These are phyloP conservation scores for Excoecaria cochinchinensis DNA, from an alignment of 345 rosid species.

Conservation along the genomic window DNA sequence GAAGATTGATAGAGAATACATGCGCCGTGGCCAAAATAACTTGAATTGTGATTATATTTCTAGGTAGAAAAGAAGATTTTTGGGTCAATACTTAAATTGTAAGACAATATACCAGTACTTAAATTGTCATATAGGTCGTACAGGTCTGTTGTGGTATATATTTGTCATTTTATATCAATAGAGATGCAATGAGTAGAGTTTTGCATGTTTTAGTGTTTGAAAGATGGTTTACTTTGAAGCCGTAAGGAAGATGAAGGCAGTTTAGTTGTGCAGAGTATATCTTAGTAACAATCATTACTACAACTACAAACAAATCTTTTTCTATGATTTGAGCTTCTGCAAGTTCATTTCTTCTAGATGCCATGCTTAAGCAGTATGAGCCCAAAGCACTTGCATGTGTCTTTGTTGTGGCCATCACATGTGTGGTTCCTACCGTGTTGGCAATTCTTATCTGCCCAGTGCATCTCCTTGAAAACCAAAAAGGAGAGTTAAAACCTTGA, in stretches of 20 bases:
- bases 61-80: background rate
- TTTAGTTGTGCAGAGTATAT: background rate
- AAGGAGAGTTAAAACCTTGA: too few relatives aligned
- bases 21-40: background rate
- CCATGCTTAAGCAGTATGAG: background rate
- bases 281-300: background rate
- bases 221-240: background rate
- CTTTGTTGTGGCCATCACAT: conserved; percentile 7
- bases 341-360: conserved; percentile 6
- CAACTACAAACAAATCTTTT: background rate
- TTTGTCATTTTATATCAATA: background rate
- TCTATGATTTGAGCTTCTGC: background rate
- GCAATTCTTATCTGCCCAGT: conserved; percentile 1
- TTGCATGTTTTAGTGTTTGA: background rate
- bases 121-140: background rate
- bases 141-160: background rate
- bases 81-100: too few relatives aligned
- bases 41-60: background rate
- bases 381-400: background rate
- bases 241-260: background rate
- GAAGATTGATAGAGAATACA: background rate
- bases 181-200: background rate
- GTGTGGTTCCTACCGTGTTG: conserved; percentile 8
- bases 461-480: background rate
- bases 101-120: background rate